phyloP scores from a whole-genome alignment of 73 alveolate species.

The Stentor coeruleus region DNA sequence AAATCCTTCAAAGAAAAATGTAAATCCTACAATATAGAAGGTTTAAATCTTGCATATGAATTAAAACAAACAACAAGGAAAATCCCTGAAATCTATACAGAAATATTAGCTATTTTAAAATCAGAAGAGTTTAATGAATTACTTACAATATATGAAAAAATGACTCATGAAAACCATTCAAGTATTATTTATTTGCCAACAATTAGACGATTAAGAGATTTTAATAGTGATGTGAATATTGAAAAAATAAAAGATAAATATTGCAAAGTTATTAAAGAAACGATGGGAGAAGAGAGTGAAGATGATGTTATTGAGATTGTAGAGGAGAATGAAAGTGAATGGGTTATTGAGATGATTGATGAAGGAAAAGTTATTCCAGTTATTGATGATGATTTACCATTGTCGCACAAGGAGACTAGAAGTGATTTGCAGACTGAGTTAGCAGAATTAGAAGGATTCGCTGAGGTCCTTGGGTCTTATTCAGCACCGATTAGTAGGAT shows the following conservation, averaged over 20 bases:
- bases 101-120: background rate
- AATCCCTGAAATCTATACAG: background rate
- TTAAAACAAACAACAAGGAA: constrained; percentile 1
- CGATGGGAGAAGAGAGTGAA: background rate
- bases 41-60: background rate
- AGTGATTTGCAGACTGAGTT: background rate
- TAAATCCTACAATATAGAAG: background rate
- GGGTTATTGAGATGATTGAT: background rate
- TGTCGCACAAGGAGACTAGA: background rate
- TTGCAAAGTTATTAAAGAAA: background rate
- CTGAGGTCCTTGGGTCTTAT: background rate
- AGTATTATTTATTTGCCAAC: background rate
- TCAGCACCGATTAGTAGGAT: background rate
- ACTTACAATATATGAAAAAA: background rate
- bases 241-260: background rate
- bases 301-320: background rate
- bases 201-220: background rate
- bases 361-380: background rate
- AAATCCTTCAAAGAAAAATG: background rate
- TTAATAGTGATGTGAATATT: background rate
- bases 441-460: background rate
- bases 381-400: background rate
- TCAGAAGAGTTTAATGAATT: background rate
- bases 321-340: background rate
- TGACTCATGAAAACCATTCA: background rate